These are phyloP conservation scores for Xylariales sp. DNA, from an alignment of 2,329 filamentous ascomycete genomes.

Conservation along the genomic window DNA sequence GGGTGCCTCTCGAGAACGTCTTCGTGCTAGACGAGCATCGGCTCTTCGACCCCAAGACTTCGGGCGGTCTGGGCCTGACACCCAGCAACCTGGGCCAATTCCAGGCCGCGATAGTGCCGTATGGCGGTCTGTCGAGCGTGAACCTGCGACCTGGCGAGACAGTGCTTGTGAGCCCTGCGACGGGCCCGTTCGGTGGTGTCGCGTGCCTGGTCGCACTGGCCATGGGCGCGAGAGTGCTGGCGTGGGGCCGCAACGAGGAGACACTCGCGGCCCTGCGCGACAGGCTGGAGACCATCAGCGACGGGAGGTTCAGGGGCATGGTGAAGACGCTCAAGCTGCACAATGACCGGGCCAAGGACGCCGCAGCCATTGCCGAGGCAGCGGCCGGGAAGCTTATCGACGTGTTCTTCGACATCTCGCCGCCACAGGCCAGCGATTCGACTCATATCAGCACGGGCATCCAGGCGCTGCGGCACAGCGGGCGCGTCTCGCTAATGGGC, in stretches of 20 bases:
- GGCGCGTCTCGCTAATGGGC: conserved; percentile 24
- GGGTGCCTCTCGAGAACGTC: neutral
- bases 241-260: conserved; percentile 36
- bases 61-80: no score
- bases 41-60: no score
- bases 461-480: conserved; percentile 22
- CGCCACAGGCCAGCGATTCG: conserved; percentile 26
- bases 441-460: conserved; percentile 32
- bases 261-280: conserved; percentile 14
- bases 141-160: conserved; percentile 37
- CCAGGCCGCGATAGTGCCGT: no score
- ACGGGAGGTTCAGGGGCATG: neutral
- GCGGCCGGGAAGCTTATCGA: conserved; percentile 24
- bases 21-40: neutral
- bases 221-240: conserved; percentile 44
- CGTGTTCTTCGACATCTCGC: conserved; percentile 40
- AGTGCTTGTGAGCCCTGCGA: conserved; percentile 41
- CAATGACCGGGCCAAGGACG: conserved; percentile 24
- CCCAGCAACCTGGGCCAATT: no score
- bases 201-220: conserved; percentile 38
- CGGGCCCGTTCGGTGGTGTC: conserved; percentile 38
- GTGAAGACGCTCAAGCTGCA: conserved; percentile 28
- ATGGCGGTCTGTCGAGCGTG: conserved; percentile 13
- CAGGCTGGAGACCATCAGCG: conserved; percentile 23
- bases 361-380: conserved; percentile 19